Evolutionary conservation across 257 asterid species (phyloP).

Genomic region (Sherardia arvensis): DNA sequence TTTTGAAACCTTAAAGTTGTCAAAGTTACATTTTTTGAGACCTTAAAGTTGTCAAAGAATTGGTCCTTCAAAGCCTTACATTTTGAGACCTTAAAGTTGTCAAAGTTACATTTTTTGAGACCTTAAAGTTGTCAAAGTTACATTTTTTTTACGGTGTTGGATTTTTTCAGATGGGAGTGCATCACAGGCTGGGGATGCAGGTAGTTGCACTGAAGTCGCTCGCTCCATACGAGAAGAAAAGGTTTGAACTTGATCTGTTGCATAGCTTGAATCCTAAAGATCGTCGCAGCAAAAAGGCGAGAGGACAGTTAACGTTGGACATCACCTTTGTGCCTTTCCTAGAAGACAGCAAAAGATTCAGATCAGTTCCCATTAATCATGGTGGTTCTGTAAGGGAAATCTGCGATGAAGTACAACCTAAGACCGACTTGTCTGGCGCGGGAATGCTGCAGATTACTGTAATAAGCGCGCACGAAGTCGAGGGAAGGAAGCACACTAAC

Average conservation of each 20-base stretch:
- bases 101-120: too few relatives aligned
- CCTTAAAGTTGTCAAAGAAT: too few relatives aligned
- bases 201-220: constrained; percentile 41
- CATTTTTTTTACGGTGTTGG: neutral
- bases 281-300: constrained; percentile 42
- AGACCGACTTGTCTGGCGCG: constrained; percentile 32
- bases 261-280: constrained; percentile 50
- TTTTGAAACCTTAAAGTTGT: neutral
- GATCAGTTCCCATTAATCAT: constrained; percentile 10
- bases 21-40: too few relatives aligned
- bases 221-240: constrained; percentile 45
- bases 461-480: constrained; percentile 51
- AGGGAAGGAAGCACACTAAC: constrained; percentile 54
- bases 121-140: too few relatives aligned
- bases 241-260: constrained; percentile 36
- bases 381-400: constrained; percentile 16
- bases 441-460: constrained; percentile 58
- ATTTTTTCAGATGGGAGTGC: constrained; percentile 51
- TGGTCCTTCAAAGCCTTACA: constrained; percentile 22
- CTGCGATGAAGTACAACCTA: constrained; percentile 15
- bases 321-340: constrained; percentile 53
- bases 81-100: neutral
- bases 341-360: constrained; percentile 49
- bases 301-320: constrained; percentile 47
- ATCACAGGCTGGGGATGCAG: constrained; percentile 87